phyloP scores from a whole-genome alignment of 1,284 basidiomycete species.

The Melampsora larici-populina region DNA sequence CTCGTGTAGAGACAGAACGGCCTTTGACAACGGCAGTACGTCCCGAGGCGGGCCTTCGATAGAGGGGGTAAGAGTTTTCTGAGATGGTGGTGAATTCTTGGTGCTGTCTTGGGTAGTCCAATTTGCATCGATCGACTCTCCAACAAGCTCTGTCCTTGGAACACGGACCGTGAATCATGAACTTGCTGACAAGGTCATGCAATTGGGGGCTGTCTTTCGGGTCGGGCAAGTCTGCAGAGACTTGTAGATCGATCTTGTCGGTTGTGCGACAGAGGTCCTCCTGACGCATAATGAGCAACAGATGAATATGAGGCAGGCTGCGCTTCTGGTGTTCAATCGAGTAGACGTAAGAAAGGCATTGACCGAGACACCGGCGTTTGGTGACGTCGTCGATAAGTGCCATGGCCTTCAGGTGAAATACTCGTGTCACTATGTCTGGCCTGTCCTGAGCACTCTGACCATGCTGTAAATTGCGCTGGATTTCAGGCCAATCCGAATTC shows the following conservation, averaged over 20 bases:
- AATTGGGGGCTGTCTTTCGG: not conserved
- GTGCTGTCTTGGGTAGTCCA: not conserved
- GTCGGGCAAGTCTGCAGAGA: conserved; percentile 7
- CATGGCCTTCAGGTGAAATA: not conserved
- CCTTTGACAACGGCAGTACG: not conserved
- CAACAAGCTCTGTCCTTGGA: not conserved
- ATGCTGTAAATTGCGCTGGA: conserved; percentile 47
- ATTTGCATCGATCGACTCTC: not conserved
- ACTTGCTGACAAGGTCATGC: not conserved
- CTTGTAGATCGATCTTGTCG: not conserved
- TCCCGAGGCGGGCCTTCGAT: not conserved
- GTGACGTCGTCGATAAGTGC: not conserved
- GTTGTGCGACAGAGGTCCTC: not conserved
- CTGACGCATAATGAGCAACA: not conserved
- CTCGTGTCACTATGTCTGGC: not conserved
- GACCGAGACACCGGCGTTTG: not conserved
- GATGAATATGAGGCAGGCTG: not conserved
- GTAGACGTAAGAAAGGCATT: not conserved
- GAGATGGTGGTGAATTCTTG: not conserved
- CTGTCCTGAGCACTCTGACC: no score
- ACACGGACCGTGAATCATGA: conserved; percentile 15
- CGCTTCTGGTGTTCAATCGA: conserved; percentile 16
- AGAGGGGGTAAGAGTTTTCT: not conserved
- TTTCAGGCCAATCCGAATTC: conserved; percentile 56
- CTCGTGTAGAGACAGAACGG: not conserved